Evolutionary conservation across 257 asterid genomes (phyloP), one percentile per base, ranked within the genome.

Genomic region (Plantago elongata): DNA sequence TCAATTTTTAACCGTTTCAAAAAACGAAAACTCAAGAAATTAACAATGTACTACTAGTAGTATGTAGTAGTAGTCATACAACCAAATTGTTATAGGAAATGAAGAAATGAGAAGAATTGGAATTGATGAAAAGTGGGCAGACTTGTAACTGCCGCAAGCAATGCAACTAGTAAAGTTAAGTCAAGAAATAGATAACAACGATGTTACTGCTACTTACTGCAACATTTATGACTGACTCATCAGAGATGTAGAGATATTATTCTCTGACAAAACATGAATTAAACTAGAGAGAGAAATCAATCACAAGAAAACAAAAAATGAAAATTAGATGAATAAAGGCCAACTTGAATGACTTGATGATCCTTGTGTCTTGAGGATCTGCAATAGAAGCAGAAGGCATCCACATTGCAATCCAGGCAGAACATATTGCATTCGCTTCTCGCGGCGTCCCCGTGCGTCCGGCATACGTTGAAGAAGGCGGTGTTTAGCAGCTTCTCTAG

Each of bases 311-410:
- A 11, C 15, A 13, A 34, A 49, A 1, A 5, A 45, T 9, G 34
- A 5, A 13, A 13, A 63, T n/a, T 22, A 22, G 27, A 22, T 22
- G 27, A 22, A 22, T 22, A 2, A 1, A 22, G 10, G 49, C 44
- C 12, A 11, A 86, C 99, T 95, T 92, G 99, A 64, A 92, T 84
- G 2, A 92, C 96, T 75, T 80, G 99, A 81, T 92, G 99, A 51
- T 92, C 96, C 40, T 74, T 75, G 81, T 92, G 99, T 68, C 67
- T 77, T 1, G 99, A 81, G 9, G 95, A 83, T 45, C 99, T 78
- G 79, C 88, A 92, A 57, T 86, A 86, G 72, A 80, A 79, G 77
- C 99, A 92, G 43, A 92, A 89, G 0, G 99, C 82, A 34, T 59
- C 73, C n/a, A 30, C 75, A 64, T 81, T 78, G 75, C 99, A 92